Evolutionary conservation across 495 filamentous ascomycete species (phyloP).

Genomic region (Penicillium ucsense): DNA sequence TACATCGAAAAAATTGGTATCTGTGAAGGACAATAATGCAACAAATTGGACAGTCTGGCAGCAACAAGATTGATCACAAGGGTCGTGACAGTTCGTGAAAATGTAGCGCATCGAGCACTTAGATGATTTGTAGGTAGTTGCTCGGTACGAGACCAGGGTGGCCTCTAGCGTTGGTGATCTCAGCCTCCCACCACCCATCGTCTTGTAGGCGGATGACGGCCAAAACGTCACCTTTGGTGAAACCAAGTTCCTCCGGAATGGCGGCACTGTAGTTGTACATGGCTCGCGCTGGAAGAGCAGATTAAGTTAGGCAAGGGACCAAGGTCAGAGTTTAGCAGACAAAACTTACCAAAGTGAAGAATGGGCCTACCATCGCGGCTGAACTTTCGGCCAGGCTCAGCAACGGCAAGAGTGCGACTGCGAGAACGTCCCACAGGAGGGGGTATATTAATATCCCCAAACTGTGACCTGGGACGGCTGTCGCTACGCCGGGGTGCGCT

Average conservation of each 20-base stretch:
- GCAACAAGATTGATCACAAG: constrained; percentile 12
- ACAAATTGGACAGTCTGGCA: constrained; percentile 16
- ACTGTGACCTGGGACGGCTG: constrained; percentile 49
- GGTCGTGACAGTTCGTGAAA: constrained; percentile 22
- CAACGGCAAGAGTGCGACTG: constrained; percentile 69
- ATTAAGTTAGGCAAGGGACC: background rate
- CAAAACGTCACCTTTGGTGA: constrained; percentile 84
- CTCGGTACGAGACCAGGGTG: constrained; percentile 84
- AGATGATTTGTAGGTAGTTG: constrained; percentile 77
- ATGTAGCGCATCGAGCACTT: constrained; percentile 9
- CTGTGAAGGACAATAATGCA: constrained; percentile 16
- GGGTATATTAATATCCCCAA: constrained; percentile 46
- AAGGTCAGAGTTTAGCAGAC: constrained; percentile 1
- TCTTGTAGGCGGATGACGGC: constrained; percentile 89
- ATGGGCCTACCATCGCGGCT: constrained; percentile 81
- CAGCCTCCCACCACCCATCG: constrained; percentile 99
- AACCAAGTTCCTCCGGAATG: constrained; percentile 90
- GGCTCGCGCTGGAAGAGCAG: constrained; percentile 57
- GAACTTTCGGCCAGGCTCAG: constrained; percentile 53
- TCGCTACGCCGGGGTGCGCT: constrained; percentile 44
- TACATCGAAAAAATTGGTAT: constrained; percentile 15
- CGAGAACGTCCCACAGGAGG: constrained; percentile 47
- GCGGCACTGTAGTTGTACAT: constrained; percentile 90
- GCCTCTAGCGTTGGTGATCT: constrained; percentile 68
- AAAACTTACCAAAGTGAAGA: constrained; percentile 75